Conservation (phyloP, 2,329 filamentous ascomycete genomes). For the Madurella fahalii region DNA sequence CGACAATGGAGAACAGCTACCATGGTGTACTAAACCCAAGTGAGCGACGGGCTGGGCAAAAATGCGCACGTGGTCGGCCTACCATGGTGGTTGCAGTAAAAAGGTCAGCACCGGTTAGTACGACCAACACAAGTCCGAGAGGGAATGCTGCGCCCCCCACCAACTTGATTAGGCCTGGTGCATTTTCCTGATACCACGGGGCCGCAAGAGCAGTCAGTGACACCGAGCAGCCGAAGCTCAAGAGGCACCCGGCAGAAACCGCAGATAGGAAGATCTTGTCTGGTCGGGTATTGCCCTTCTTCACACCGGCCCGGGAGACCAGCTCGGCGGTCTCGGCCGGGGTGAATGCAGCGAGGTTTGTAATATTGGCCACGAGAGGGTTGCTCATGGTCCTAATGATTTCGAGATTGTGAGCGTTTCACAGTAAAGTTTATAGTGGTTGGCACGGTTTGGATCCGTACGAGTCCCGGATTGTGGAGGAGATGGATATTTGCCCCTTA, state of each 20-base stretch:
- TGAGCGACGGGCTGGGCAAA: no score
- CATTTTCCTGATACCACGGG: slow-evolving; percentile 47
- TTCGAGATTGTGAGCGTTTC: no score
- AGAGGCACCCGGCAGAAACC: slow-evolving; percentile 48
- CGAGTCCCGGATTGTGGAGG: no score
- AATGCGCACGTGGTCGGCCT: neutral
- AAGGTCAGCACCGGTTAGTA: slow-evolving; percentile 46
- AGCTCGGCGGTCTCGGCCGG: slow-evolving; percentile 48
- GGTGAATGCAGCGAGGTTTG: slow-evolving; percentile 35
- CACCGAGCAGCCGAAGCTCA: slow-evolving; percentile 48
- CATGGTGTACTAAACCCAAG: slow-evolving; percentile 20
- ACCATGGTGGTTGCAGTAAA: slow-evolving; percentile 46
- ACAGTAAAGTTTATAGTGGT: no score
- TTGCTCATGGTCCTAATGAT: no score
- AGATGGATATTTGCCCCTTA: no score
- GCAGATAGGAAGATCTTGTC: slow-evolving; percentile 51
- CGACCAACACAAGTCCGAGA: slow-evolving; percentile 45
- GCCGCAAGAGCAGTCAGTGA: slow-evolving; percentile 42
- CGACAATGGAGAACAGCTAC: slow-evolving; percentile 21
- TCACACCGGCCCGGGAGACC: slow-evolving; percentile 45
- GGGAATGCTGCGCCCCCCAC: slow-evolving; percentile 46
- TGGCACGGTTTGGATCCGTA: no score
- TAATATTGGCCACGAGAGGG: no score
- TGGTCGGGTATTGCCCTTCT: slow-evolving; percentile 49
- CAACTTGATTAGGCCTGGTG: slow-evolving; percentile 43